Conservation (phyloP, 169 alveolate species). For the Cryptosporidium sp. region DNA sequence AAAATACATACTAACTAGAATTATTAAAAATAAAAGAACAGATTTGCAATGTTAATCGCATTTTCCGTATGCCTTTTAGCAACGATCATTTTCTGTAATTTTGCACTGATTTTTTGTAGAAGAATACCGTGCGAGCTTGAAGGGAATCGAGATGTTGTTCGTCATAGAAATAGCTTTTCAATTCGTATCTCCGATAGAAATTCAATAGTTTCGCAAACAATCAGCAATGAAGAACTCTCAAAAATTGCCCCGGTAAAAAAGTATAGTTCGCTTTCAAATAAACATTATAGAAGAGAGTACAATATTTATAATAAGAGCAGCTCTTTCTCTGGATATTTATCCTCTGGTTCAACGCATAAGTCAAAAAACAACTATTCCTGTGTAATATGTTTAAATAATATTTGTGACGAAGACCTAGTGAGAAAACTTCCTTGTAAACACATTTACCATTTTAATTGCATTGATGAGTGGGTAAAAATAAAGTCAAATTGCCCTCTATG, state of each 20-base stretch:
- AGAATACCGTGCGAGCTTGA: conserved; percentile 46
- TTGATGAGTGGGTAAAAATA: conserved; percentile 66
- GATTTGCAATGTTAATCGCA: conserved; percentile 40
- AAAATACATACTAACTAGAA: background rate
- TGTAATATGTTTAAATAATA: conserved; percentile 60
- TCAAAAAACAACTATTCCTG: conserved; percentile 30
- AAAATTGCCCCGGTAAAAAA: conserved; percentile 30
- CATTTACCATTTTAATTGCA: conserved; percentile 55
- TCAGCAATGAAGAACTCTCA: conserved; percentile 31
- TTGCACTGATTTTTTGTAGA: conserved; percentile 49
- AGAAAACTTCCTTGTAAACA: conserved; percentile 54
- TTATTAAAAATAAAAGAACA: background rate
- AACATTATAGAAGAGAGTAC: background rate
- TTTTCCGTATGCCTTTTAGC: conserved; percentile 42
- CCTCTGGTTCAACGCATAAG: conserved; percentile 28
- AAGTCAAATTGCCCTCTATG: conserved; percentile 65
- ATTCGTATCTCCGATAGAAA: background rate
- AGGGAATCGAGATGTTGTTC: background rate
- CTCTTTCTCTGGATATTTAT: conserved; percentile 19
- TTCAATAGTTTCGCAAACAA: conserved; percentile 13
- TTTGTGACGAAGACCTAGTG: conserved; percentile 34
- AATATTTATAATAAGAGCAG: background rate
- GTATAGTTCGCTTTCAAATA: conserved; percentile 17
- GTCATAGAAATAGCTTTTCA: conserved; percentile 2
- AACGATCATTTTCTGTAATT: conserved; percentile 42